phyloP scores from a whole-genome alignment of 495 filamentous ascomycete species.

The Xylaria telfairii region DNA sequence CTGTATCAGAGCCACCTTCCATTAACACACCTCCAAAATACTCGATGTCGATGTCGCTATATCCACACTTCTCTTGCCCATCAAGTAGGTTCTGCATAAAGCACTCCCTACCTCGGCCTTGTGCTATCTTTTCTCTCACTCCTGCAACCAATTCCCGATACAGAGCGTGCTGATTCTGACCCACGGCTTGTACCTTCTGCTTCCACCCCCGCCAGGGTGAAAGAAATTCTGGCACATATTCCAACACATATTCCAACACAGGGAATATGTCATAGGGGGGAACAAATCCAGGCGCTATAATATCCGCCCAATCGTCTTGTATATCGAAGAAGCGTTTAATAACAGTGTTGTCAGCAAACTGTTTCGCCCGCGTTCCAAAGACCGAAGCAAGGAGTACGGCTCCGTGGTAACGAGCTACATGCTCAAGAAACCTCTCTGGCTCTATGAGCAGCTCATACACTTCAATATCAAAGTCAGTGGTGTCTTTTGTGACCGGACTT shows the following conservation, averaged over 20 bases:
- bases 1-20: slow-evolving; percentile 58
- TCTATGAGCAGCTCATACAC: slow-evolving; percentile 29
- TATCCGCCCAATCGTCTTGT: slow-evolving; percentile 26
- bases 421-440: slow-evolving; percentile 27
- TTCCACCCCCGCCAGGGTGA: slow-evolving; percentile 25
- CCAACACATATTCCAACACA: slow-evolving; percentile 15
- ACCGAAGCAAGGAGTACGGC: slow-evolving; percentile 34
- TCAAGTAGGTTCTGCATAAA: slow-evolving; percentile 19
- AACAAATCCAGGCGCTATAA: slow-evolving; percentile 53
- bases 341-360: slow-evolving; percentile 1
- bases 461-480: background rate
- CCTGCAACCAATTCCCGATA: slow-evolving; percentile 24
- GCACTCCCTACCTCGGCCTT: slow-evolving; percentile 14
- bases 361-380: slow-evolving; percentile 24
- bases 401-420: slow-evolving; percentile 34
- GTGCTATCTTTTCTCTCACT: slow-evolving; percentile 22
- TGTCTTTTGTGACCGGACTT: background rate
- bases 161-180: slow-evolving; percentile 11
- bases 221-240: slow-evolving; percentile 21
- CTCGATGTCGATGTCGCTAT: slow-evolving; percentile 30
- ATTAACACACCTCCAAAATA: slow-evolving; percentile 29
- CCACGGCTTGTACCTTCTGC: slow-evolving; percentile 4
- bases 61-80: slow-evolving; percentile 28
- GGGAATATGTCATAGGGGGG: slow-evolving; percentile 25
- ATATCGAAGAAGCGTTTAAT: slow-evolving; percentile 26